These are phyloP conservation scores for Penicillium goetzii DNA, from an alignment of 495 filamentous ascomycete genomes.

Conservation along the genomic window DNA sequence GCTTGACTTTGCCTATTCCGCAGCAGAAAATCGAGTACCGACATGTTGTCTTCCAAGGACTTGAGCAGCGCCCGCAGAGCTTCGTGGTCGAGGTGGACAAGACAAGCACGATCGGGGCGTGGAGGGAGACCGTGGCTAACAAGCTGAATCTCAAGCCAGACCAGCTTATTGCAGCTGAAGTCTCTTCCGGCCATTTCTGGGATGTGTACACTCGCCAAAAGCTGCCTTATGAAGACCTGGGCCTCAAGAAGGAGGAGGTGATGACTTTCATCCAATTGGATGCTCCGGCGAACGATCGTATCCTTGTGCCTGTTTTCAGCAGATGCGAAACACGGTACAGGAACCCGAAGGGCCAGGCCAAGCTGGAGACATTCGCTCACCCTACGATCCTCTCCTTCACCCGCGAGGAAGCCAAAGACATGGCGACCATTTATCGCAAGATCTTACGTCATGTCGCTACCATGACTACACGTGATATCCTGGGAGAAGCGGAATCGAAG, in stretches of 20 bases:
- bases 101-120: conserved; percentile 66
- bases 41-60: conserved; percentile 72
- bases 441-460: conserved; percentile 58
- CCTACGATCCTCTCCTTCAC: conserved; percentile 65
- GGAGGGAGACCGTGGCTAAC: conserved; percentile 73
- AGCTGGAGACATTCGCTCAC: conserved; percentile 50
- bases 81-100: conserved; percentile 88
- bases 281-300: conserved; percentile 62
- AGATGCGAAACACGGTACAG: conserved; percentile 53
- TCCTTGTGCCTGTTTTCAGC: conserved; percentile 82
- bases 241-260: conserved; percentile 64
- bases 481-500: conserved; percentile 48
- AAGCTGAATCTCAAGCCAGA: conserved; percentile 62
- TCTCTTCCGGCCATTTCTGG: conserved; percentile 81
- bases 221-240: conserved; percentile 64
- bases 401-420: conserved; percentile 62
- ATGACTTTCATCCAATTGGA: conserved; percentile 83
- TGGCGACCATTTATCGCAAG: conserved; percentile 64
- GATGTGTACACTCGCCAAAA: conserved; percentile 72
- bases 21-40: conserved; percentile 77
- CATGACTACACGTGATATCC: conserved; percentile 64
- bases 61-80: conserved; percentile 65
- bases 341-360: conserved; percentile 50
- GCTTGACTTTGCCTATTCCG: conserved; percentile 86
- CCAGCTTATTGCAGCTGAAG: conserved; percentile 72